Conservation (phyloP, 2,329 filamentous ascomycete species). For the Colletotrichum sp. region DNA sequence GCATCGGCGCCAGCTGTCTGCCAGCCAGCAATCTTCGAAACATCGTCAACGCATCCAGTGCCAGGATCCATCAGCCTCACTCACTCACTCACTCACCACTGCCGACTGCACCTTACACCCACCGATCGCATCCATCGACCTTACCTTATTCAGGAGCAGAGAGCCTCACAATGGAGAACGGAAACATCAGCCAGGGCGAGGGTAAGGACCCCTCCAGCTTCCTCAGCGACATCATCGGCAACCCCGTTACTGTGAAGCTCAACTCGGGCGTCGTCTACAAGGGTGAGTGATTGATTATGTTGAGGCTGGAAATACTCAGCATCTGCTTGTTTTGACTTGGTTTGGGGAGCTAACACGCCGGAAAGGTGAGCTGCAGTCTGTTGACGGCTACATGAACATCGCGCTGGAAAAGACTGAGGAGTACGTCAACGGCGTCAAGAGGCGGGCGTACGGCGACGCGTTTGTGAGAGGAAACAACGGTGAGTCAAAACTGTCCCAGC, state of each 20-base stretch:
- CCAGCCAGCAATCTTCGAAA: constrained; percentile 10
- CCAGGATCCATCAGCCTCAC: neutral
- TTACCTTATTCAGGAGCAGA: neutral
- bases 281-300: constrained; percentile 59
- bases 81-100: neutral
- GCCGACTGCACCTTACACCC: neutral
- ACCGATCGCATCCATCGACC: neutral
- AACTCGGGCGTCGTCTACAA: constrained; percentile 99
- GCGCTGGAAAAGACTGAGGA: constrained; percentile 95
- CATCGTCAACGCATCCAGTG: neutral
- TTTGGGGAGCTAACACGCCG: neutral
- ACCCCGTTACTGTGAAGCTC: constrained; percentile 92
- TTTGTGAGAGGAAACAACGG: constrained; percentile 98
- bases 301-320: neutral
- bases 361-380: constrained; percentile 89
- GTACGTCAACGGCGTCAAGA: constrained; percentile 83
- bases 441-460: constrained; percentile 88
- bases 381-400: constrained; percentile 99
- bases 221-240: constrained; percentile 91
- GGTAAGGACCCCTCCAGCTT: constrained; percentile 94
- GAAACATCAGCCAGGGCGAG: constrained; percentile 65
- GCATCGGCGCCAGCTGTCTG: neutral
- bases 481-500: constrained; percentile 41
- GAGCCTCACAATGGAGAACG: constrained; percentile 73
- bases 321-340: neutral